These are phyloP conservation scores for Phialophora macrospora DNA, from an alignment of 2,329 filamentous ascomycete species.

Conservation along the genomic window DNA sequence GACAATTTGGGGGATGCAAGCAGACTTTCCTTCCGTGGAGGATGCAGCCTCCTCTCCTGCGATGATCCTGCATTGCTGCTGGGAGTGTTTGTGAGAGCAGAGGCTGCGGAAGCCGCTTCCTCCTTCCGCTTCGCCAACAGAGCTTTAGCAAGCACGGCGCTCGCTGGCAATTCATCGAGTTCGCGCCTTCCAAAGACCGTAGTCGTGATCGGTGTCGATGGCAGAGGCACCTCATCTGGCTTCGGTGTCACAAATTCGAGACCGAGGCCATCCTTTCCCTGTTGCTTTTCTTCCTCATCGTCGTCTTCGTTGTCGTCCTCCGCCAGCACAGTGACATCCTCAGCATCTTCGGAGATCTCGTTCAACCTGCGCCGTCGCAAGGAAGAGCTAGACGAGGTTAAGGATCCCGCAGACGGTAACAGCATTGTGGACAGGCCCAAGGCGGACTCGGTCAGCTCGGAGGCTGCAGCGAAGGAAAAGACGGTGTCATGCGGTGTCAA, in stretches of 20 bases:
- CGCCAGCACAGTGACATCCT: conserved; percentile 21
- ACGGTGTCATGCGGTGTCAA: conserved; percentile 87
- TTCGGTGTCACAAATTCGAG: conserved; percentile 60
- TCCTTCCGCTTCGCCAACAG: conserved; percentile 38
- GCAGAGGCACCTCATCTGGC: conserved; percentile 35
- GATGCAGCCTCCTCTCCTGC: conserved; percentile 6
- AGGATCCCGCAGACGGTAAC: conserved; percentile 84
- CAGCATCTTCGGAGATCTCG: conserved; percentile 89
- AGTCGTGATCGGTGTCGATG: conserved; percentile 31
- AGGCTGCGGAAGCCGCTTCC: conserved; percentile 22
- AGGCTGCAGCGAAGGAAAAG: conserved; percentile 74
- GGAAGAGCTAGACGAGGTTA: conserved; percentile 82
- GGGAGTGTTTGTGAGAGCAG: conserved; percentile 3
- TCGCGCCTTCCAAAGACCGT: conserved; percentile 35
- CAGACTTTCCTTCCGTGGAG: conserved; percentile 23
- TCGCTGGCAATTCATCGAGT: conserved; percentile 39
- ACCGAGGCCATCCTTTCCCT: neutral
- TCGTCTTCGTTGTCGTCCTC: conserved; percentile 46
- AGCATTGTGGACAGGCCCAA: conserved; percentile 87
- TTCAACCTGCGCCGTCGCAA: conserved; percentile 76
- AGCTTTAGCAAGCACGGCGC: conserved; percentile 39
- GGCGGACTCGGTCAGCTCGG: conserved; percentile 84
- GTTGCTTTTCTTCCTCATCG: conserved; percentile 3
- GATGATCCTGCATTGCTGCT: conserved; percentile 3
- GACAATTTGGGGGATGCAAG: conserved; percentile 12